Evolutionary conservation across 495 filamentous ascomycete species (phyloP).

Genomic region (Wilcoxina mikolae): DNA sequence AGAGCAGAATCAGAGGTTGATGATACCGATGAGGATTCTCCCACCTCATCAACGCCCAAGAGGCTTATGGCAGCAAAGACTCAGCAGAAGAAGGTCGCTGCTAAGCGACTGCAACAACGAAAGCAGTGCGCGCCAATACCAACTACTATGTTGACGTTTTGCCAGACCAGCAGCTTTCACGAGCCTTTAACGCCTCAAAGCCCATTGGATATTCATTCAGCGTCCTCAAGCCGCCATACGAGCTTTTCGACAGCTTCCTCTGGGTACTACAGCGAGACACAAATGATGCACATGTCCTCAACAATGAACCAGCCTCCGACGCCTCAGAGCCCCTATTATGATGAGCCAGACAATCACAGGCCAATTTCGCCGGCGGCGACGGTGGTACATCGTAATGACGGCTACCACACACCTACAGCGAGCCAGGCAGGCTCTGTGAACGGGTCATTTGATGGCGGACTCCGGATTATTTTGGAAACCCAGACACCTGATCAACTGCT

Average conservation of each 20-base stretch:
- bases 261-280: neutral
- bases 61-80: neutral
- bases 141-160: neutral
- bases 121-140: neutral
- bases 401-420: slow-evolving; percentile 34
- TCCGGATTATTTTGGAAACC: slow-evolving; percentile 30
- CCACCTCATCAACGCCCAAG: neutral
- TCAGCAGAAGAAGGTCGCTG: slow-evolving; percentile 22
- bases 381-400: slow-evolving; percentile 37
- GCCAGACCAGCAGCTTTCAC: slow-evolving; percentile 13
- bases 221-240: slow-evolving; percentile 21
- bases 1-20: slow-evolving; percentile 39
- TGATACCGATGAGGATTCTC: slow-evolving; percentile 36
- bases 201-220: slow-evolving; percentile 20
- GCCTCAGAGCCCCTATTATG: slow-evolving; percentile 27
- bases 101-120: neutral
- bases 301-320: slow-evolving; percentile 27
- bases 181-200: slow-evolving; percentile 28
- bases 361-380: slow-evolving; percentile 30
- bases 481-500: slow-evolving; percentile 27
- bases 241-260: slow-evolving; percentile 19
- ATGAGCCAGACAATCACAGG: slow-evolving; percentile 20
- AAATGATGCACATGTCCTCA: slow-evolving; percentile 2
- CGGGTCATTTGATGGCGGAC: slow-evolving; percentile 32
- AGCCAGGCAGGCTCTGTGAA: slow-evolving; percentile 31